phyloP scores from a whole-genome alignment of 1,284 basidiomycete species.

The Fistulinella cinereoalba region DNA sequence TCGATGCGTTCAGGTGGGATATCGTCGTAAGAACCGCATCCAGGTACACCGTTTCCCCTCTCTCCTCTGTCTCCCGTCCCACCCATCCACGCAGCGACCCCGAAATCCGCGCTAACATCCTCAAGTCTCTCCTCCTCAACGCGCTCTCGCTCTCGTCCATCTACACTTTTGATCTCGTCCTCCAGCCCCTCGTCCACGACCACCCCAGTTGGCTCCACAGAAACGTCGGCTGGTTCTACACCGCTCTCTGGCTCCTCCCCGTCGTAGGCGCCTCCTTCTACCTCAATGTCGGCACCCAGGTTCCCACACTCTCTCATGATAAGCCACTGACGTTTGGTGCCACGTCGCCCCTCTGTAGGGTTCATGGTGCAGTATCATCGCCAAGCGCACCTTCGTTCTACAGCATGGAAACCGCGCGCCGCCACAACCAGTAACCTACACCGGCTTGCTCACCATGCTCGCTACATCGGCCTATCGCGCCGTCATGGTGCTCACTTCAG shows the following conservation, averaged over 20 bases:
- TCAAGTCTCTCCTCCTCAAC: constrained; percentile 73
- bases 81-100: constrained; percentile 50
- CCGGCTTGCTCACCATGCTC: constrained; percentile 65
- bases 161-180: constrained; percentile 66
- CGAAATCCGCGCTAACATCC: constrained; percentile 67
- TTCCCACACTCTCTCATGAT: constrained; percentile 6
- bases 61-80: constrained; percentile 3
- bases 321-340: constrained; percentile 15
- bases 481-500: constrained; percentile 75
- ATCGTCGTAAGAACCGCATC: constrained; percentile 53
- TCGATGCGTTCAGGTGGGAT: constrained; percentile 73
- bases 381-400: constrained; percentile 64
- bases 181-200: constrained; percentile 65
- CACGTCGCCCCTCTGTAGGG: constrained; percentile 43
- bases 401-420: constrained; percentile 59
- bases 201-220: constrained; percentile 65
- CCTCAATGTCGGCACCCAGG: constrained; percentile 58
- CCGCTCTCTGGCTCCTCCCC: constrained; percentile 71
- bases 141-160: constrained; percentile 65
- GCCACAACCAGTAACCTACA: constrained; percentile 55
- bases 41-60: constrained; percentile 34
- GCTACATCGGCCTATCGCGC: constrained; percentile 76
- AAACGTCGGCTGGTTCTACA: constrained; percentile 73
- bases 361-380: constrained; percentile 70
- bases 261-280: constrained; percentile 70